Evolutionary conservation across 495 filamentous ascomycete genomes (phyloP).

Genomic region (Tuber borchii): DNA sequence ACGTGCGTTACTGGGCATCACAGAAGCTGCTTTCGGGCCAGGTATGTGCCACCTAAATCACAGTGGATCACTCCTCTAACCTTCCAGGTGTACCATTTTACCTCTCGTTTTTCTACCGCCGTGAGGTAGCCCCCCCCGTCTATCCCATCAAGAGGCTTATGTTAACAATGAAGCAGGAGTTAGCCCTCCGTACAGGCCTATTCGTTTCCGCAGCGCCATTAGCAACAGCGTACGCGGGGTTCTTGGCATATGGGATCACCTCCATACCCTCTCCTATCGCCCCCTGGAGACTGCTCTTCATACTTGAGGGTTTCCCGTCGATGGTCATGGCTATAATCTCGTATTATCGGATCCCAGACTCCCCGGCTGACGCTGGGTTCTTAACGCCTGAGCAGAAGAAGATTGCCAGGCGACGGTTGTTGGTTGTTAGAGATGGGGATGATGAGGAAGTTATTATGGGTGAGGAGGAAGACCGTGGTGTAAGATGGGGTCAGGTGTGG

Average conservation of each 20-base stretch:
- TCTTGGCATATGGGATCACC: slow-evolving; percentile 76
- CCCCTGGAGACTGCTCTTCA: slow-evolving; percentile 74
- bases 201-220: slow-evolving; percentile 73
- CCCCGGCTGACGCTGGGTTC: slow-evolving; percentile 61
- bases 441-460: slow-evolving; percentile 50
- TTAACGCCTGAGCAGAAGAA: slow-evolving; percentile 63
- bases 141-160: not conserved
- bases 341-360: slow-evolving; percentile 66
- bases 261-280: slow-evolving; percentile 59
- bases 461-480: slow-evolving; percentile 30
- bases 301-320: slow-evolving; percentile 74
- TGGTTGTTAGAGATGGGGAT: slow-evolving; percentile 55
- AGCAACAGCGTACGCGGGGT: slow-evolving; percentile 76
- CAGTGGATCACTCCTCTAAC: slow-evolving; percentile 15
- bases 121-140: slow-evolving; percentile 45
- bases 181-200: slow-evolving; percentile 69
- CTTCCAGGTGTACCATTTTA: slow-evolving; percentile 58
- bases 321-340: slow-evolving; percentile 59
- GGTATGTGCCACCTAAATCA: slow-evolving; percentile 16
- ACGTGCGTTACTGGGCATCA: slow-evolving; percentile 60
- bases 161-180: slow-evolving; percentile 46
- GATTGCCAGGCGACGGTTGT: slow-evolving; percentile 59
- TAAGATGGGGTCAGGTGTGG: slow-evolving; percentile 35
- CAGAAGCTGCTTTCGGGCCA: slow-evolving; percentile 65
- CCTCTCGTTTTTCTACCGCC: slow-evolving; percentile 76